Base-by-base conservation (phyloP, 352 stramenopile species). In the Globisporangium sylvaticum region DNA sequence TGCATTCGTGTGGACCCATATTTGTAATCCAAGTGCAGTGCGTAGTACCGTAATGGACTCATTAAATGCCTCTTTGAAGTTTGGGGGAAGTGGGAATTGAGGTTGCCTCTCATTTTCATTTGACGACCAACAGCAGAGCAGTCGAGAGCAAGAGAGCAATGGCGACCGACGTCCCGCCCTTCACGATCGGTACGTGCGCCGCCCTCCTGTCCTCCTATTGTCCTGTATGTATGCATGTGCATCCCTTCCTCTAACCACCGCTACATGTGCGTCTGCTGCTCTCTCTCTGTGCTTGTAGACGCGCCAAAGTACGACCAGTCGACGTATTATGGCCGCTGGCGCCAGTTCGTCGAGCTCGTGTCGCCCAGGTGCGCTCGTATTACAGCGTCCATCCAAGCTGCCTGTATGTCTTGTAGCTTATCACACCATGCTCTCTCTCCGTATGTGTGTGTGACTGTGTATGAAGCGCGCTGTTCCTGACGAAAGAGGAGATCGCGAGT, bases 281-380 rank as follows among this genome's bases (percentile, higher is more conserved):
- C 15, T 61, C 39, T 57, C 1, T 25, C 22, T 48, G 4, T 64
- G 0, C 34, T 24, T 42, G 18, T 50, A 91, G 84, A 91, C 66
- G 80, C 81, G 55, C 84, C 87, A 34, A 79, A 83, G 63, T 91
- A 94, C 67, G 89, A 96, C 67, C 89, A 92, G 70, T 91, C 84
- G 58, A 95, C 87, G 46, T 96, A 96, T 75, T 78, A 79, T 58
- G 89, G 89, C 53, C 84, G 89, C 29, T 94, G 88, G 81, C 82
- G 82, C 67, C 82, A 89, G 60, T 96, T 96, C 72, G 77, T 85
- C 18, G 88, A 95, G 73, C 80, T 96, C 63, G 83, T 94, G 63
- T 88, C 83, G 44, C 87, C 87, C 15, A 88, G 77, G 74, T 89
- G 65, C 54, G 72, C 37, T 48, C 24, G 20, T 32, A 14, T 42